Base-by-base conservation (phyloP, 2,329 filamentous ascomycete genomes). In the Aspergillus proliferans region DNA sequence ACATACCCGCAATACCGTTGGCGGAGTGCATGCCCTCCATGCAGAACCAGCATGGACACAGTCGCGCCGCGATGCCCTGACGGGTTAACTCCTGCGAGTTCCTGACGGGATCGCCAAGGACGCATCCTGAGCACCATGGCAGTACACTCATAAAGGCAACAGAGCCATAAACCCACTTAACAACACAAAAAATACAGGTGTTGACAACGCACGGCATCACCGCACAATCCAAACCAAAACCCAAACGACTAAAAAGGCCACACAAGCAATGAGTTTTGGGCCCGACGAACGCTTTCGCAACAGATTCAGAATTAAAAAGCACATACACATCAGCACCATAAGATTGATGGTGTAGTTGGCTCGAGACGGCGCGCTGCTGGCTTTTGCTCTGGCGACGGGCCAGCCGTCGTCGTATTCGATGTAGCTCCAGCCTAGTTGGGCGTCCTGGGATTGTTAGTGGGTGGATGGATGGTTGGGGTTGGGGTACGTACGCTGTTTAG, bases 381-480 rank as follows among this genome's bases (percentile, higher is more conserved):
- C 15, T 46, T 33, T 24, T n/a, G 8, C 15, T 38, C 36, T 47
- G 26, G 60, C 57, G 6, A 61, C 54, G 0, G 69, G 68, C 69
- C 69, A 71, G 8, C 69, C 69, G 43, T 69, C 57, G 7, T 61
- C 46, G 46, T 71, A 71, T 2, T 64, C 49, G n/a, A 71, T 54
- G 24, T 65, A 64, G 33, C 60, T 71, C 57, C 62, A 71, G 18
- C 69, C 69, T n/a, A 71, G 39, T 10, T 56, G 58, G 4, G 69
- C 63, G 43, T 70, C 55, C 67, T 71, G 40, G 0, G 33, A 15
- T 10, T 38, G 24, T 39, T 55, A 41, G 53, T 43, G 39, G 22
- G 40, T 8, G 18, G 10, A 21, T 10, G 2, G 3, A n/a, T 36
- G 4, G 10, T 34, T 3, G 24, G 3, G 4, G 22, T n/a, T 10